phyloP scores from a whole-genome alignment of 1,139 yeast genomes.

The Saccharomyces hybrid region DNA sequence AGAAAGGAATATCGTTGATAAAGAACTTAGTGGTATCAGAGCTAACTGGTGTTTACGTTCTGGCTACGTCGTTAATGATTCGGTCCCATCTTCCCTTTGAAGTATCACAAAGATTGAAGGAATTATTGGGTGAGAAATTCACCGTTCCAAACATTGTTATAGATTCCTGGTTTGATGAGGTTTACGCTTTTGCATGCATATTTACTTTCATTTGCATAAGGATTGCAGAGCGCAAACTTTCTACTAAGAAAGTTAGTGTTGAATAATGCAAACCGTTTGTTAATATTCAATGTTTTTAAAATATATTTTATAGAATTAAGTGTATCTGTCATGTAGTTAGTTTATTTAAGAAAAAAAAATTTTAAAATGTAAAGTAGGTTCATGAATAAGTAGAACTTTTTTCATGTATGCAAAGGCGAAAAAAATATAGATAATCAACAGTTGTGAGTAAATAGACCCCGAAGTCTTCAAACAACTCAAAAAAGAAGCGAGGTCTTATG shows the following conservation, averaged over 20 bases:
- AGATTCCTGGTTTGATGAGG: conserved; percentile 74
- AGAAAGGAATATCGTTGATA: conserved; percentile 27
- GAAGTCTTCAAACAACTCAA: no score
- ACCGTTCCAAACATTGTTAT: conserved; percentile 45
- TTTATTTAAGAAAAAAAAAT: neutral
- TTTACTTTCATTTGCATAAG: conserved; percentile 44
- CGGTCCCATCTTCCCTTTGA: conserved; percentile 63
- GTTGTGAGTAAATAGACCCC: neutral
- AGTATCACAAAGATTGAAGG: conserved; percentile 38
- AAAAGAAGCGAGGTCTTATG: neutral
- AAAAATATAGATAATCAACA: neutral
- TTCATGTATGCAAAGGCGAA: neutral
- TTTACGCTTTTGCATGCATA: conserved; percentile 53
- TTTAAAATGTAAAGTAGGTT: neutral
- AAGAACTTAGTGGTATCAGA: conserved; percentile 54
- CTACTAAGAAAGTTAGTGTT: neutral
- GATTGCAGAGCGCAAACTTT: conserved; percentile 21
- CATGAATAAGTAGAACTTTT: neutral
- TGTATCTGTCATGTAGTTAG: neutral
- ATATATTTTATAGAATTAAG: neutral
- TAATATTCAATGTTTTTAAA: neutral
- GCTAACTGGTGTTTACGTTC: conserved; percentile 66
- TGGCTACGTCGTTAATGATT: conserved; percentile 71
- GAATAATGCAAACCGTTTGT: neutral
- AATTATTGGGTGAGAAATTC: conserved; percentile 28